These are phyloP conservation scores for Teunomyces atbi DNA, from an alignment of 805 yeast genomes.

Conservation along the genomic window DNA sequence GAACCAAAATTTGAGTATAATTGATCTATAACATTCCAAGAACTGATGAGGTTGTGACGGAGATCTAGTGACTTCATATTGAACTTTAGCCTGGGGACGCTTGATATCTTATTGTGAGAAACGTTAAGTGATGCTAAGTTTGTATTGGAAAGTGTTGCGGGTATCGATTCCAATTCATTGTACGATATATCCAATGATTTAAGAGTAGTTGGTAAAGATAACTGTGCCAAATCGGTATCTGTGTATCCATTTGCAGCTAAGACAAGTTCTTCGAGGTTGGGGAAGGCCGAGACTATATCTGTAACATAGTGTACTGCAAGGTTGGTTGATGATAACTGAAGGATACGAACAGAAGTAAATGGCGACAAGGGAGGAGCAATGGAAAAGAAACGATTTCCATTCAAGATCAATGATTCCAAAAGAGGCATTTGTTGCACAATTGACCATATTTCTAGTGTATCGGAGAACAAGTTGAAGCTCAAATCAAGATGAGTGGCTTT, in stretches of 20 bases:
- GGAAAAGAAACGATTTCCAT: conserved; percentile 48
- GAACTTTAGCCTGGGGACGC: conserved; percentile 1
- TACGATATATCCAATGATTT: conserved; percentile 20
- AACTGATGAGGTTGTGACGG: conserved; percentile 45
- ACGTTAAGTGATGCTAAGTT: conserved; percentile 22
- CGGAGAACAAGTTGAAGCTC: conserved; percentile 54
- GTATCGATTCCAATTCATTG: conserved; percentile 39
- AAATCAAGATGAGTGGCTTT: conserved; percentile 47
- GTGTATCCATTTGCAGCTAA: conserved; percentile 35
- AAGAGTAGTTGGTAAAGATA: conserved; percentile 7
- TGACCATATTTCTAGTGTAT: conserved; percentile 36
- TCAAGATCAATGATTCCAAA: conserved; percentile 46
- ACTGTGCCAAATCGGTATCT: conserved; percentile 14
- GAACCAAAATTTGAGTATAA: conserved; percentile 37
- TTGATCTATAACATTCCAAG: conserved; percentile 51
- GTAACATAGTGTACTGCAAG: conserved; percentile 15
- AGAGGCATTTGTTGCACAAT: conserved; percentile 36
- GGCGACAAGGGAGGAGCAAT: background rate
- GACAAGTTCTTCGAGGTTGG: conserved; percentile 30
- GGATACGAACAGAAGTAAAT: background rate
- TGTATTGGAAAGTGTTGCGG: conserved; percentile 9
- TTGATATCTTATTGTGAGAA: conserved; percentile 33
- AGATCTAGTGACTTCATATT: conserved; percentile 42
- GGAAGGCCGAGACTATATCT: conserved; percentile 31
- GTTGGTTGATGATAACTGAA: conserved; percentile 29